A percentile compares a stretch with the other conserved stretches of the same genome.
These are phyloP conservation scores for Paulownia fortunei DNA, from an alignment of 257 asterid species.

Conservation along the genomic window DNA sequence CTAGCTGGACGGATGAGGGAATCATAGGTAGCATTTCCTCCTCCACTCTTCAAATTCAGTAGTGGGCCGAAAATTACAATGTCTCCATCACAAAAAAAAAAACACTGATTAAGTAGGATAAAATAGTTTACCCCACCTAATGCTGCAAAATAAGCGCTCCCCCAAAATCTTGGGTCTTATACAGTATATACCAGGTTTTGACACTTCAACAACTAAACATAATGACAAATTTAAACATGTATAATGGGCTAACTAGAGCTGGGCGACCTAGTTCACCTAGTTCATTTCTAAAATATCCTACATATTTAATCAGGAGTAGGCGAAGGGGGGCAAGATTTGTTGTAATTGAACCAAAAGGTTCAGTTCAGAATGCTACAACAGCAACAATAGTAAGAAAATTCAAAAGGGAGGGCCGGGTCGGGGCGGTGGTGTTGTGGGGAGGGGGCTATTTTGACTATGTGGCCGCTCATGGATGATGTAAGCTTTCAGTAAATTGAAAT, in stretches of 20 bases:
- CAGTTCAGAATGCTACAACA: background rate
- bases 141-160: background rate
- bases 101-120: background rate
- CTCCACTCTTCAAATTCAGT: background rate
- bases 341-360: background rate
- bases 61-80: background rate
- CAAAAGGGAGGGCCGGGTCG: no score
- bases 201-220: background rate
- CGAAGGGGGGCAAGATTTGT: background rate
- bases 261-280: background rate
- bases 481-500: background rate
- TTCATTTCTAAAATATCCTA: background rate
- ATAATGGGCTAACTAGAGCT: background rate
- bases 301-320: background rate
- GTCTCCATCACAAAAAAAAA: background rate
- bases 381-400: conserved; percentile 4
- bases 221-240: background rate
- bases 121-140: background rate
- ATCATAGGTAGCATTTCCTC: conserved; percentile 7
- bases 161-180: background rate
- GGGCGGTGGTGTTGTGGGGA: no score
- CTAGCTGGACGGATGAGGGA: background rate
- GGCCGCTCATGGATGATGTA: background rate
- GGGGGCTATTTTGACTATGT: background rate
- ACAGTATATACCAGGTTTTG: background rate